phyloP scores from a whole-genome alignment of 2,329 filamentous ascomycete species.

The Paecilomyces niveus region DNA sequence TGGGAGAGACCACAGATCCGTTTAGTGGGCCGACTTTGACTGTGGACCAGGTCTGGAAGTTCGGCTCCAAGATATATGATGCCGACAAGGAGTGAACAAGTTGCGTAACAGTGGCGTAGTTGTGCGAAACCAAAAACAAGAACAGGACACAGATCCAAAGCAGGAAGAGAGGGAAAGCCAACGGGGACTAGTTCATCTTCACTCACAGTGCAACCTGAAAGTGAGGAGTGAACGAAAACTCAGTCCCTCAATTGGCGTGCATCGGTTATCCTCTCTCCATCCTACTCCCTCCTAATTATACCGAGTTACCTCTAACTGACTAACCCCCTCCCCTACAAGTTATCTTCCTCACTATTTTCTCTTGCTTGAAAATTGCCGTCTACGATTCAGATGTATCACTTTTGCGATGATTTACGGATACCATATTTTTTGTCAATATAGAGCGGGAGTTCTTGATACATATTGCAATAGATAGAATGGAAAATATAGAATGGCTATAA shows the following conservation, averaged over 20 bases:
- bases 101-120: neutral
- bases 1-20: conserved; percentile 26
- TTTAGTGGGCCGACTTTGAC: conserved; percentile 25
- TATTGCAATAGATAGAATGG: neutral
- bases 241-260: neutral
- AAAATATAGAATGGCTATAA: neutral
- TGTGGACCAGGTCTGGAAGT: conserved; percentile 39
- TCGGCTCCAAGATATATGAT: conserved; percentile 34
- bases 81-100: conserved; percentile 16
- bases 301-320: neutral
- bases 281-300: neutral
- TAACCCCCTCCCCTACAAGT: neutral
- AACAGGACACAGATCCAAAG: neutral
- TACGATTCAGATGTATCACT: neutral
- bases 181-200: neutral
- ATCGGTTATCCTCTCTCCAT: neutral
- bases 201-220: neutral
- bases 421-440: neutral
- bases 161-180: neutral
- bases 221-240: neutral
- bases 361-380: neutral
- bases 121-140: neutral
- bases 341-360: neutral
- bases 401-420: neutral
- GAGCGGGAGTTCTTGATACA: neutral